phyloP scores from a whole-genome alignment of 345 rosid species.

The Sonneratia alba region DNA sequence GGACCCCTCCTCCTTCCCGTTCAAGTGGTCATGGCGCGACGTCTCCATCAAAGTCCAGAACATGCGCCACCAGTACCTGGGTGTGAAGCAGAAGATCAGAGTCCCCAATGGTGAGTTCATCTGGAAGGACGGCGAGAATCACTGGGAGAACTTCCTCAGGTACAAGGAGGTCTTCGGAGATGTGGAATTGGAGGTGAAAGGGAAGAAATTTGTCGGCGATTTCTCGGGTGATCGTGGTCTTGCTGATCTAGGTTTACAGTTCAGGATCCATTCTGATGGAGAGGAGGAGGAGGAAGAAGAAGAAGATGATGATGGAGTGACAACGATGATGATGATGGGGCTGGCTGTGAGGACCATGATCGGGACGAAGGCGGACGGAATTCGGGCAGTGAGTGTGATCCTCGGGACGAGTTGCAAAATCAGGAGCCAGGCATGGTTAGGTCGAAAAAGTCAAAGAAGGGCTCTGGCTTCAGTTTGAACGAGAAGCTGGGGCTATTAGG shows the following conservation, averaged over 20 bases:
- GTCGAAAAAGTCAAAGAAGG: too few relatives aligned
- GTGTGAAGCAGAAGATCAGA: constrained; percentile 78
- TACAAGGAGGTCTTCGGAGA: constrained; percentile 64
- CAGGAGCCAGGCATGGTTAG: too few relatives aligned
- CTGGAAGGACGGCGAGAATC: constrained; percentile 64
- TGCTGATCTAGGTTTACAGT: constrained; percentile 35
- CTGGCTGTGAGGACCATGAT: too few relatives aligned
- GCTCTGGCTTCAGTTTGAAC: not conserved
- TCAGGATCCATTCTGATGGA: constrained; percentile 43
- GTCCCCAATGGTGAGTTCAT: constrained; percentile 40
- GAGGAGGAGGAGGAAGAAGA: constrained; percentile 41
- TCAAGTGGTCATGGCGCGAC: constrained; percentile 80
- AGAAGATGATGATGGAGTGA: constrained; percentile 28
- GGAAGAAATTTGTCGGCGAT: constrained; percentile 27
- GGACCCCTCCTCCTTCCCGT: constrained; percentile 52
- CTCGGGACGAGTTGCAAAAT: too few relatives aligned
- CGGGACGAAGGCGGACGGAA: too few relatives aligned
- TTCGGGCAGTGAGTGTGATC: too few relatives aligned
- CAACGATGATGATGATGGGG: constrained; percentile 16
- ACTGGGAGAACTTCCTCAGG: constrained; percentile 68
- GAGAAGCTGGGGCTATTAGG: constrained; percentile 33
- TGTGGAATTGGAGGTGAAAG: constrained; percentile 56
- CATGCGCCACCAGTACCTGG: constrained; percentile 77
- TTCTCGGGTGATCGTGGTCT: constrained; percentile 28
- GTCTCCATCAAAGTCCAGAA: constrained; percentile 74